Evolutionary conservation across 352 stramenopile genomes (phyloP), one percentile per base, ranked within the genome.

Genomic region (Phytophthora macrochlamydospora): DNA sequence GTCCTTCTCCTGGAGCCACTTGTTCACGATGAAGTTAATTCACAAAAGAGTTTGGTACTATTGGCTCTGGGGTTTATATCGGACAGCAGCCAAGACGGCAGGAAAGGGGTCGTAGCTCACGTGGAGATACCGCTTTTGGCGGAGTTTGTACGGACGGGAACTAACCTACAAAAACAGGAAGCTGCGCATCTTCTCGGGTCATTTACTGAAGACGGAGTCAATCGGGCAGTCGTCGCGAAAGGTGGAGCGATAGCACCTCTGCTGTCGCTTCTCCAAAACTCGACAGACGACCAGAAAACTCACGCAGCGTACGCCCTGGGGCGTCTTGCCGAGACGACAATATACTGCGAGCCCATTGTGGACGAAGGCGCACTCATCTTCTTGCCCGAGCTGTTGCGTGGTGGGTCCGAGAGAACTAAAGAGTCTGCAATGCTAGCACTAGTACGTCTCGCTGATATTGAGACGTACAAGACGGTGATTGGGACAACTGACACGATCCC

Each of bases 241-340:
- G 38, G 5, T 48, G 53, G 53, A 30, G 30, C 7, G 3, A 50
- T 66, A 38, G 7, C 24, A 38, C 9, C 24, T 66, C 0, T 33
- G 53, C 18, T 31, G 12, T 3, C 50, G n/a, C 28, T 66, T 42
- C 59, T 31, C 8, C 18, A 13, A 6, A 50, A 32, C 1, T 40
- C 35, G 6, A 51, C n/a, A 4, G 59, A 66, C 2, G 28, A 3
- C 6, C 9, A 59, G 24, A 66, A 56, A 31, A 30, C 59, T 28
- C 14, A 45, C 12, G 59, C 50, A 14, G 38, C 50, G 4, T 51
- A 43, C 24, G 59, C 59, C 3, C 30, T 59, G 42, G 53, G 14
- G 32, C 38, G 43, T 13, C 30, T 58, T 42, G 35, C n/a, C 6
- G 13, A 48, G 1, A 35, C 40, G 11, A 30, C 50, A 12, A 31